These are phyloP conservation scores for Lactarius quietus DNA, from an alignment of 768 basidiomycete species.

Conservation along the genomic window DNA sequence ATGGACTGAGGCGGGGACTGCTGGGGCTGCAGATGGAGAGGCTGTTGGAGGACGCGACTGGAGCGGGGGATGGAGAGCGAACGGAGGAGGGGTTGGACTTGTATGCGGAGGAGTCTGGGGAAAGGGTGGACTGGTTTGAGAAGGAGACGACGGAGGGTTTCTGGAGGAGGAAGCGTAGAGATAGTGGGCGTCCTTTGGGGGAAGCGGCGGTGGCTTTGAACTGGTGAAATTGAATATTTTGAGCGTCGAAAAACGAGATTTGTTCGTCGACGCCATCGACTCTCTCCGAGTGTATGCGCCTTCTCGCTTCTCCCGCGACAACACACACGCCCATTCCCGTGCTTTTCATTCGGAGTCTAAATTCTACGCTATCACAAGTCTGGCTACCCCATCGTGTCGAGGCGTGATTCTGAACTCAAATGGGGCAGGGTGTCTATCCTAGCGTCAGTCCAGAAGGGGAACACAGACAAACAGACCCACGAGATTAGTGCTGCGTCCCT, in stretches of 20 bases:
- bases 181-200: slow-evolving; percentile 24
- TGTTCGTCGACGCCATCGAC: slow-evolving; percentile 18
- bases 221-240: slow-evolving; percentile 24
- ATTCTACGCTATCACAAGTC: not conserved
- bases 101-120: slow-evolving; percentile 8
- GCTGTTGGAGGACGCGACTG: slow-evolving; percentile 9
- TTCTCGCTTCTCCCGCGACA: not conserved
- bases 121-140: slow-evolving; percentile 16
- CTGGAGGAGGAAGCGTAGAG: slow-evolving; percentile 11
- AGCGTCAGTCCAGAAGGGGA: not conserved
- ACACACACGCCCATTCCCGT: not conserved
- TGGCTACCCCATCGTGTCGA: not conserved
- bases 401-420: not conserved
- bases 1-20: slow-evolving; percentile 4
- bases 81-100: not conserved
- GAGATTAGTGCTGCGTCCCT: not conserved
- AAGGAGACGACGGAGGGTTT: slow-evolving; percentile 21
- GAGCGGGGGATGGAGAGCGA: slow-evolving; percentile 18
- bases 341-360: slow-evolving; percentile 13
- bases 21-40: not conserved
- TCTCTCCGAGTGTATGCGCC: no score
- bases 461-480: not conserved
- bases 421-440: slow-evolving; percentile 1
- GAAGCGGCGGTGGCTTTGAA: slow-evolving; percentile 21
- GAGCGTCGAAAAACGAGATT: slow-evolving; percentile 26